These are phyloP conservation scores for Mikania micrantha DNA, from an alignment of 129 eudicot genomes.

Conservation along the genomic window DNA sequence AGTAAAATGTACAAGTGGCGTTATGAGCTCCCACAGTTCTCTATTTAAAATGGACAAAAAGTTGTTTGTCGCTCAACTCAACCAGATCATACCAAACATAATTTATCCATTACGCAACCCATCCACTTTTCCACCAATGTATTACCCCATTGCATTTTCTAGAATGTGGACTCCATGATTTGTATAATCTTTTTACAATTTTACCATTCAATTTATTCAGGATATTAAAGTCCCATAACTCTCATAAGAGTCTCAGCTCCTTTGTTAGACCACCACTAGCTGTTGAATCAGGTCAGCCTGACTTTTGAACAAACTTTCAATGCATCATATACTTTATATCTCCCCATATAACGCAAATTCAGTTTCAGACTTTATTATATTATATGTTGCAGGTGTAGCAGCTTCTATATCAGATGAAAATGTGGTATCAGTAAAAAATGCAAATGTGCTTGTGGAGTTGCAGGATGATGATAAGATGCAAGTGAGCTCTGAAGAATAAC, in stretches of 20 bases:
- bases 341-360: not conserved
- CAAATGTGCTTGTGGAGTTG: conserved; percentile 57
- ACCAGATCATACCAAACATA: too few relatives aligned
- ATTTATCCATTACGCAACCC: not conserved
- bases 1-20: too few relatives aligned
- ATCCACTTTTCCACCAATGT: not conserved
- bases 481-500: conserved; percentile 47
- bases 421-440: conserved; percentile 43
- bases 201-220: conserved; percentile 26
- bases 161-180: not conserved
- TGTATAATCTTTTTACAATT: not conserved
- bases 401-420: conserved; percentile 56
- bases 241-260: conserved; percentile 15
- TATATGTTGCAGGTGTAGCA: conserved; percentile 53
- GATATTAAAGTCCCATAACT: conserved; percentile 20
- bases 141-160: not conserved
- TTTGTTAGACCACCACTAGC: conserved; percentile 52
- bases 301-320: not conserved
- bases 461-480: conserved; percentile 62
- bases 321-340: not conserved
- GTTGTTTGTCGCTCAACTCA: not conserved
- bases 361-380: not conserved
- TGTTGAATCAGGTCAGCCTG: conserved; percentile 56
- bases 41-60: not conserved
- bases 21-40: too few relatives aligned